Percentiles rank a stretch among this genome's conserved stretches.
Evolutionary conservation across 768 basidiomycete genomes (phyloP).

Genomic region (Fomitopsis pulvina): DNA sequence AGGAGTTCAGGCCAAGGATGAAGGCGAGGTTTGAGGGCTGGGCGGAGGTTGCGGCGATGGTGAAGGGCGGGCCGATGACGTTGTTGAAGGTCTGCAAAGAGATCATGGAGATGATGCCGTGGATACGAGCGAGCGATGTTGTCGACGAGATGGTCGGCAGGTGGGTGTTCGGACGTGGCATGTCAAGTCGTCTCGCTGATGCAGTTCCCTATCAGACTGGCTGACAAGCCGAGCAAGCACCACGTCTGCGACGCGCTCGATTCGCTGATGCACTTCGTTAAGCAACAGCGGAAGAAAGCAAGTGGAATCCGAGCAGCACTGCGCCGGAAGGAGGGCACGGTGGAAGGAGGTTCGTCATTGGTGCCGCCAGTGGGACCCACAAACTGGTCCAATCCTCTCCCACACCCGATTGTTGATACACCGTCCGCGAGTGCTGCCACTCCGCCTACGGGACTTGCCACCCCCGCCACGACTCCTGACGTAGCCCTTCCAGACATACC

Average conservation of each 20-base stretch:
- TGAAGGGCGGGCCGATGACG: conserved; percentile 33
- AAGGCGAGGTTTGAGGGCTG: conserved; percentile 55
- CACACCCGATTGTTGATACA: background rate
- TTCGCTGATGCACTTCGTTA: conserved; percentile 41
- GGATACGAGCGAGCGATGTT: conserved; percentile 41
- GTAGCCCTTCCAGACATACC: background rate
- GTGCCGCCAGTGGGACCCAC: background rate
- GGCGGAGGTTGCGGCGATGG: conserved; percentile 31
- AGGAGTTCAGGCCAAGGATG: conserved; percentile 53
- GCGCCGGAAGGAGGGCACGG: conserved; percentile 5
- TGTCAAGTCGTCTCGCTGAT: background rate
- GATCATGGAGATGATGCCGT: conserved; percentile 50
- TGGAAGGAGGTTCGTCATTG: background rate
- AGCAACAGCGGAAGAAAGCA: conserved; percentile 39
- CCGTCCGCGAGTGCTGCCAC: background rate
- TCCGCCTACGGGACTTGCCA: background rate
- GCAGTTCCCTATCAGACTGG: conserved; percentile 30
- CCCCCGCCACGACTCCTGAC: background rate
- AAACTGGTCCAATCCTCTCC: background rate
- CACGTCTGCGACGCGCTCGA: conserved; percentile 48
- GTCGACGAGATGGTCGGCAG: conserved; percentile 49
- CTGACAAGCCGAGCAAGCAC: conserved; percentile 47
- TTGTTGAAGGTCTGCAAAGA: conserved; percentile 38
- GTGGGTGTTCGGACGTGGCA: conserved; percentile 26
- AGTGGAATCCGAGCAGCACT: background rate